Evolutionary conservation across 805 yeast genomes (phyloP), one percentile per base, ranked within the genome.

Genomic region (Grigorovia humatica): DNA sequence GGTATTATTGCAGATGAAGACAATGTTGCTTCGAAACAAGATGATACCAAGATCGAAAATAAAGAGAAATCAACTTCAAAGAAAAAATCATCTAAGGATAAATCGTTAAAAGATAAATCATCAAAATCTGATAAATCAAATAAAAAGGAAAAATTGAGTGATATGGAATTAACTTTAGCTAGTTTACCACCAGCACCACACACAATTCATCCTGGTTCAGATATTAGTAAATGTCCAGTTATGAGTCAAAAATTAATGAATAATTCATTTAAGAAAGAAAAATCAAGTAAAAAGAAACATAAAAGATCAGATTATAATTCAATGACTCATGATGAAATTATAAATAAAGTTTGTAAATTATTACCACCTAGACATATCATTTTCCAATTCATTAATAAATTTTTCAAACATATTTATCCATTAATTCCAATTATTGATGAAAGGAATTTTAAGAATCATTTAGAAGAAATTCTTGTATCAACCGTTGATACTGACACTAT

Each of bases 381-480:
- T 9, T 78, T 85, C 79, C 59, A 74, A 46, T 68, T 81, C 48
- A 67, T 83, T 30, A 79, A 81, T 53, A 69, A 81, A 55, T 84
- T 78, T 55, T 84, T 84, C 61, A 73, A 72, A 11, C 71, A 74
- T 38, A 66, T 83, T 5, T 85, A 85, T 61, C 76, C 85, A 13
- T 81, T 77, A 52, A 71, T 83, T 58, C 90, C 93, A 2, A 80
- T 77, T 55, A 66, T 83, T 38, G 88, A 83, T 63, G 88, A 83
- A 51, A 61, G 55, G 49, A 61, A 68, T 58, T 49, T 70, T 70
- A 65, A 62, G 49, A 53, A 55, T 32, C 69, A 64, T 53, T 59
- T 63, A 30, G 58, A 54, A 48, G 63, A 62, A 49, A 67, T 67
- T 38, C 52, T 65, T 43, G 27, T 48, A 7, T 41, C 50, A 23